Percentiles rank a stretch among this genome's conserved stretches.
phyloP scores from a whole-genome alignment of 768 basidiomycete genomes.

The Rickenella mellea region DNA sequence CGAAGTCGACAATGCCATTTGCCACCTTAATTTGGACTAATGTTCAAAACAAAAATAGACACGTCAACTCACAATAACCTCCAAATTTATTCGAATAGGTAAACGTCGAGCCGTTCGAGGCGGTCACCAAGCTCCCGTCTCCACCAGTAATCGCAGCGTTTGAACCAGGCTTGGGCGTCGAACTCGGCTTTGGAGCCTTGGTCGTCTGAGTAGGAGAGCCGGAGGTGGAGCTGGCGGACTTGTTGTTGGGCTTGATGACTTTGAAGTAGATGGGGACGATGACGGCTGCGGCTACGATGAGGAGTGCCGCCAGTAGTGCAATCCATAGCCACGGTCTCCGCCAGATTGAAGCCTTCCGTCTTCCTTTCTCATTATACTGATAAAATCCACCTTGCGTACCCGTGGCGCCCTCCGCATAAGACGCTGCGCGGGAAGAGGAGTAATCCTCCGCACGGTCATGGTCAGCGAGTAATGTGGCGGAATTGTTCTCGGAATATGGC shows the following conservation, averaged over 20 bases:
- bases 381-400: no score
- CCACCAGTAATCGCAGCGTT: conserved; percentile 37
- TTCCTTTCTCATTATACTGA: no score
- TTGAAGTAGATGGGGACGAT: conserved; percentile 1
- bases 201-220: background rate
- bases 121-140: conserved; percentile 57
- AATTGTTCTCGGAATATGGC: no score
- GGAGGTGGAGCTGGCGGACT: background rate
- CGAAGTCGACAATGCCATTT: no score
- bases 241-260: conserved; percentile 1
- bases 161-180: background rate
- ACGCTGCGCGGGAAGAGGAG: no score
- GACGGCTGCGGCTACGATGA: conserved; percentile 3
- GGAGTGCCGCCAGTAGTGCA: background rate
- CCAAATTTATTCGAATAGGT: conserved; percentile 72
- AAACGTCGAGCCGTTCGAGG: conserved; percentile 62
- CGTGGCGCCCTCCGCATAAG: no score
- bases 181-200: background rate
- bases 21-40: no score
- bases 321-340: no score
- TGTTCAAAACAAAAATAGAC: conserved; percentile 3
- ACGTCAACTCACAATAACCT: conserved; percentile 59
- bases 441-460: no score
- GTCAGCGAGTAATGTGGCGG: no score
- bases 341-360: no score